These are phyloP conservation scores for Phialemoniopsis sp. DNA, from an alignment of 2,329 filamentous ascomycete species.

Conservation along the genomic window DNA sequence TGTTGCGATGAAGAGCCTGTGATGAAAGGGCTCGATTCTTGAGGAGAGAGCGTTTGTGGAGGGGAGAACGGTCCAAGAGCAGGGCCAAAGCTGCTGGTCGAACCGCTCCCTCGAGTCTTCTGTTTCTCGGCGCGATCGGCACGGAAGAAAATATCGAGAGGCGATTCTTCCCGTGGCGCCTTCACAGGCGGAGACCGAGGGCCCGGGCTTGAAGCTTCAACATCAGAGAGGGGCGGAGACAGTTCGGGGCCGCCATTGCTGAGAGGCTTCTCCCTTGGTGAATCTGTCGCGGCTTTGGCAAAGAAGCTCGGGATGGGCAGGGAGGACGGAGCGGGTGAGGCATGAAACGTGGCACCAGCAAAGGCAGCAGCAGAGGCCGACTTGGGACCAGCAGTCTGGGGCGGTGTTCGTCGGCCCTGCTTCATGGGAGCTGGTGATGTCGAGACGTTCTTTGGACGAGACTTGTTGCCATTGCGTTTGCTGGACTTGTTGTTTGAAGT, in stretches of 20 bases:
- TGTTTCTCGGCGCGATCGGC: constrained; percentile 78
- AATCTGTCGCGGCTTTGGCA: constrained; percentile 69
- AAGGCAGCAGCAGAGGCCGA: constrained; percentile 58
- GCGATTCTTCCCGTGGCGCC: constrained; percentile 57
- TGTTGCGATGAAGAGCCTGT: constrained; percentile 12
- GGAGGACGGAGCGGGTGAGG: constrained; percentile 85
- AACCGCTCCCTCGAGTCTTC: constrained; percentile 49
- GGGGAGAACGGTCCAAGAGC: constrained; percentile 46
- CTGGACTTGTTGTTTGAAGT: constrained; percentile 17
- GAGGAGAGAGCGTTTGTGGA: constrained; percentile 26
- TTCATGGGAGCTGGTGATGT: constrained; percentile 37
- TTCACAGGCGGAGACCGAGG: constrained; percentile 26
- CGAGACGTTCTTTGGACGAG: constrained; percentile 21
- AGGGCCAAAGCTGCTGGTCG: constrained; percentile 34
- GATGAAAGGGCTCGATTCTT: constrained; percentile 21
- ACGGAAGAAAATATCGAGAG: constrained; percentile 85
- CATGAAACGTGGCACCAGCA: constrained; percentile 91
- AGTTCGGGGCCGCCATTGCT: constrained; percentile 37
- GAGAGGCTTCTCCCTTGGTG: constrained; percentile 41
- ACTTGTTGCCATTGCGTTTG: constrained; percentile 20
- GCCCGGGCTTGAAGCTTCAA: constrained; percentile 42
- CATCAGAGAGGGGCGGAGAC: constrained; percentile 49
- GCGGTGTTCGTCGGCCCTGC: constrained; percentile 37
- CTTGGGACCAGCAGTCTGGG: constrained; percentile 37
- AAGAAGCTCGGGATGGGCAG: constrained; percentile 87